These are phyloP conservation scores for Fusarium mangiferae DNA, from an alignment of 2,329 filamentous ascomycete species.

Conservation along the genomic window DNA sequence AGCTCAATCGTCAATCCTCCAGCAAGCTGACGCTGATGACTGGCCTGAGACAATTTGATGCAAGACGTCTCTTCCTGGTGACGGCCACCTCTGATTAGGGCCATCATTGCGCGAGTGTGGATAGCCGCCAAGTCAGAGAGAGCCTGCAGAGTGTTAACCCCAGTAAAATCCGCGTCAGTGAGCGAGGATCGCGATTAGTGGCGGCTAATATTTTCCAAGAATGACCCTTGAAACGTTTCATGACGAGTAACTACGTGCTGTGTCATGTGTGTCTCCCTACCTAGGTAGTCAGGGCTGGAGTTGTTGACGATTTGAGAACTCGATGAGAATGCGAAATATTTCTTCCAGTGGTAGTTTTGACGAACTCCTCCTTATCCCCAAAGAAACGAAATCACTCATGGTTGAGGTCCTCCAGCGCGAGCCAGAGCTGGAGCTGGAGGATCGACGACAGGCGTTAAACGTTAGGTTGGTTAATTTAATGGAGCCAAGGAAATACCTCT, in stretches of 20 bases:
- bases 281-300: neutral
- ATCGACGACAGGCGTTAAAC: neutral
- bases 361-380: neutral
- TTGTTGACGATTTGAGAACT: neutral
- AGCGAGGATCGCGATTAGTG: slow-evolving; percentile 12
- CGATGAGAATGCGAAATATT: neutral
- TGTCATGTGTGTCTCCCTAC: neutral
- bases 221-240: neutral
- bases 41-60: slow-evolving; percentile 10
- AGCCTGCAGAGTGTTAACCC: neutral
- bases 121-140: neutral
- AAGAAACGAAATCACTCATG: neutral
- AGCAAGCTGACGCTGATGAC: neutral
- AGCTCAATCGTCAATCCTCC: neutral
- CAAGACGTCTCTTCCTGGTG: neutral
- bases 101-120: neutral
- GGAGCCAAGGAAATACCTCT: neutral
- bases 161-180: neutral
- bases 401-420: neutral
- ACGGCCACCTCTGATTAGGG: neutral
- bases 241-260: neutral
- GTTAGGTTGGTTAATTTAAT: neutral
- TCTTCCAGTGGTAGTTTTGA: neutral
- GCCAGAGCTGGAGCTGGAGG: neutral
- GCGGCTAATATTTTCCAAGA: slow-evolving; percentile 9